Evolutionary conservation across 1,284 basidiomycete genomes (phyloP).

Genomic region (Ceraceosorus bombacis): DNA sequence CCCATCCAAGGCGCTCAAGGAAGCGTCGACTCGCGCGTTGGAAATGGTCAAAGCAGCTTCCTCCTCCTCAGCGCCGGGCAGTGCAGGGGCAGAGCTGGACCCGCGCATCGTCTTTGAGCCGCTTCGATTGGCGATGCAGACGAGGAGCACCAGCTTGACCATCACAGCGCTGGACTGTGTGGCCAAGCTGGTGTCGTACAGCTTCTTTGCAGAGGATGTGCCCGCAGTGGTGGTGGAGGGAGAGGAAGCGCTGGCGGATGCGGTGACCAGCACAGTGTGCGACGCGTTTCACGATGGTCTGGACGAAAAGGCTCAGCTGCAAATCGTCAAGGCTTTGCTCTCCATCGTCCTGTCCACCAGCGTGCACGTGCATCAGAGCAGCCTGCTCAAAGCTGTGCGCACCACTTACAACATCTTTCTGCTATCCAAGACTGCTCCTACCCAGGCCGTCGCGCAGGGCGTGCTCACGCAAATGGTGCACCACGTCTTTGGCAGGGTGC

Average conservation of each 20-base stretch:
- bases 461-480: slow-evolving; percentile 45
- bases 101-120: slow-evolving; percentile 47
- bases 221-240: slow-evolving; percentile 3
- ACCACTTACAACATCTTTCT: slow-evolving; percentile 48
- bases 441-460: slow-evolving; percentile 47
- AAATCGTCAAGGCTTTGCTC: slow-evolving; percentile 48
- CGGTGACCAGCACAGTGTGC: slow-evolving; percentile 47
- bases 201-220: slow-evolving; percentile 47
- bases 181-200: slow-evolving; percentile 46
- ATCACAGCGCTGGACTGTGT: slow-evolving; percentile 45
- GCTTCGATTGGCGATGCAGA: slow-evolving; percentile 40
- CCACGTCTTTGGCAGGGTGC: slow-evolving; percentile 44
- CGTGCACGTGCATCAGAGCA: slow-evolving; percentile 44
- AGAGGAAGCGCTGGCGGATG: slow-evolving; percentile 35
- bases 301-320: slow-evolving; percentile 38
- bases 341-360: slow-evolving; percentile 40
- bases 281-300: slow-evolving; percentile 39
- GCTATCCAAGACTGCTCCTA: slow-evolving; percentile 38
- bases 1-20: slow-evolving; percentile 32
- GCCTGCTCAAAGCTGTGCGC: slow-evolving; percentile 50
- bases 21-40: slow-evolving; percentile 30
- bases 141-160: slow-evolving; percentile 36
- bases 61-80: slow-evolving; percentile 4
- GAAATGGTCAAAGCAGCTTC: slow-evolving; percentile 44
- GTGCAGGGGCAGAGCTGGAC: slow-evolving; percentile 32